Evolutionary conservation across 805 yeast genomes (phyloP), one percentile per base, ranked within the genome.

Genomic region (Candida silvatica): DNA sequence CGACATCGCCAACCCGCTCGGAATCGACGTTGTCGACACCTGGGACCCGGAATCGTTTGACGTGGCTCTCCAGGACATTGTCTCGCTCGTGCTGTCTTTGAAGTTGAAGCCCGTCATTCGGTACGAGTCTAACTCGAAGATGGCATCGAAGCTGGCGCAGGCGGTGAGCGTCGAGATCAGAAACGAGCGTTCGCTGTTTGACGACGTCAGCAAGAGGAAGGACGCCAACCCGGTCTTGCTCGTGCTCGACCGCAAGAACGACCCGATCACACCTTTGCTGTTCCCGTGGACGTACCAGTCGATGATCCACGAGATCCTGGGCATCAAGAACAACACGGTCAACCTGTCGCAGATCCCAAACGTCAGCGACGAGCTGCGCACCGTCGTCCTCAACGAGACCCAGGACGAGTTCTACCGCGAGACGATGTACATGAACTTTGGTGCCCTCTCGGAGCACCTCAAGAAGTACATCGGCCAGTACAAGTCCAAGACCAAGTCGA

Each of bases 211-310:
- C 18, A 26, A 38, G 26, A n/a, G n/a, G n/a, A 46, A 42, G 26
- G 94, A 84, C 50, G 61, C 78, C 0, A 74, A 87, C 2, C 94
- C 97, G 1, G 49, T 81, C 6, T 58, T 94, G 31, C 56, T 92
- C 9, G 64, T 92, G 2, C 51, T 92, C 32, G 97, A 92, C 56
- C 67, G 99, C 35, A 73, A 77, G 38, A 81, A 75, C 49, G 99
- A 92, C 58, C 97, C 98, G 2, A 66, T 90, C 11, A 90, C 99
- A 1, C 97, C 99, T 1, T 66, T 92, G 20, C 61, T 92, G 32
- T 74, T 80, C 27, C 98, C 97, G 2, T 92, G 99, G 99, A 88
- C 98, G 1, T 92, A 86, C 58, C 97, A 90, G 53, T 83, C 96
- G 2, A 90, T 92, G 97, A 85, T 92, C 14, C 95, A 90, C 54